Percentiles rank a stretch among this genome's conserved stretches.
Conservation (phyloP, 2,329 filamentous ascomycete species). For the Colletotrichum echinochloae region DNA sequence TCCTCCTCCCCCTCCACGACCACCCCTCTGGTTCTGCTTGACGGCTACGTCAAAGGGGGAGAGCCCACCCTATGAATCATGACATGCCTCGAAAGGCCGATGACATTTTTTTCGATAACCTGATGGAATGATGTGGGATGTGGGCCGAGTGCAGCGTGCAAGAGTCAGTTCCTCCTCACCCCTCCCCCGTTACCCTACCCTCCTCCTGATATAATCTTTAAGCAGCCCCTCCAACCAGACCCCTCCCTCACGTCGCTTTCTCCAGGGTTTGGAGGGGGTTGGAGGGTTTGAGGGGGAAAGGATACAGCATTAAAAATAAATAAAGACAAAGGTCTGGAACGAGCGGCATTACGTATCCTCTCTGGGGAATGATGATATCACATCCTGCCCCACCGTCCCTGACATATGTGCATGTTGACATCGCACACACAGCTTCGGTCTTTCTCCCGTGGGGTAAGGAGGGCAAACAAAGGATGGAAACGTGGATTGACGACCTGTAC, state of each 20-base stretch:
- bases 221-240: background rate
- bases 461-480: background rate
- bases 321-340: constrained; percentile 31
- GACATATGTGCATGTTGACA: constrained; percentile 21
- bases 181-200: background rate
- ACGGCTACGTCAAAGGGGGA: constrained; percentile 4
- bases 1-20: background rate
- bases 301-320: background rate
- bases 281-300: no score
- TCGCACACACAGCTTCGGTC: background rate
- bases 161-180: constrained; percentile 5
- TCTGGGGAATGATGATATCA: constrained; percentile 36
- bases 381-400: constrained; percentile 36
- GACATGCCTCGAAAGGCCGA: background rate
- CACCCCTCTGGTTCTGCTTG: background rate
- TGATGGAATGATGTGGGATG: constrained; percentile 18
- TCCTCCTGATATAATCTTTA: background rate
- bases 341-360: constrained; percentile 38
- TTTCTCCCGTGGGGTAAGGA: constrained; percentile 13
- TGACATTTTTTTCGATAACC: constrained; percentile 13
- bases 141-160: constrained; percentile 4
- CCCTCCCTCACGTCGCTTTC: constrained; percentile 1
- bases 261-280: background rate
- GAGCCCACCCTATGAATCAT: background rate
- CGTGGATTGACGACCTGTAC: constrained; percentile 4